Evolutionary conservation across 2,329 filamentous ascomycete genomes (phyloP).

Genomic region (Zasmidium citrigriseum): DNA sequence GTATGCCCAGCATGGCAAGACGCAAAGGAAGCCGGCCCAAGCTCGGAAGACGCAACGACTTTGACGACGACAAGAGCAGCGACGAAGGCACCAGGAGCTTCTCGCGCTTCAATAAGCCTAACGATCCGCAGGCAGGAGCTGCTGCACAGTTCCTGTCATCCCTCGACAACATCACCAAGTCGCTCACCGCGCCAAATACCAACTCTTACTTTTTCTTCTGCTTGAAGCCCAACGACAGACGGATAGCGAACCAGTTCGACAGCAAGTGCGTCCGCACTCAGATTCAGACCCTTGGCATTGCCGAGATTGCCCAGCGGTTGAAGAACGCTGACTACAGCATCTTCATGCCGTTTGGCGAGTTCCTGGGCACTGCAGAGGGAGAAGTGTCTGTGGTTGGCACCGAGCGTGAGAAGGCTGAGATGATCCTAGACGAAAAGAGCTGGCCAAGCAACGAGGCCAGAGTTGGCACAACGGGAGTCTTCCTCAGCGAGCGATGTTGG

Average conservation of each 20-base stretch:
- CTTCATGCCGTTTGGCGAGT: slow-evolving; percentile 94
- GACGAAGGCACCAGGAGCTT: slow-evolving; percentile 37
- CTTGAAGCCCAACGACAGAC: slow-evolving; percentile 92
- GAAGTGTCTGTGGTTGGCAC: slow-evolving; percentile 87
- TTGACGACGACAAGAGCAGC: slow-evolving; percentile 48
- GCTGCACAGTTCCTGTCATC: slow-evolving; percentile 89
- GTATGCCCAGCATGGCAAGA: slow-evolving; percentile 89
- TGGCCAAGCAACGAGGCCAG: slow-evolving; percentile 92
- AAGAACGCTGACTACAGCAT: slow-evolving; percentile 93
- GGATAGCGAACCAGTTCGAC: slow-evolving; percentile 98
- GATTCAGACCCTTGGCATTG: slow-evolving; percentile 92
- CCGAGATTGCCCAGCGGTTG: slow-evolving; percentile 91
- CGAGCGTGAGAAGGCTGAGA: slow-evolving; percentile 87
- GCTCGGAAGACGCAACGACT: slow-evolving; percentile 43
- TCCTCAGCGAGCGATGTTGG: slow-evolving; percentile 95
- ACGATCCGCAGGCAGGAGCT: slow-evolving; percentile 72
- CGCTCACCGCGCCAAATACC: slow-evolving; percentile 75
- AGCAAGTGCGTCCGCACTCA: slow-evolving; percentile 97
- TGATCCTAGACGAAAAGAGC: slow-evolving; percentile 85
- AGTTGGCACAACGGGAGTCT: slow-evolving; percentile 88
- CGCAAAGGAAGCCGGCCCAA: slow-evolving; percentile 64
- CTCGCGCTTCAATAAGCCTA: slow-evolving; percentile 41
- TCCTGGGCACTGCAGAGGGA: slow-evolving; percentile 81
- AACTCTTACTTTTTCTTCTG: slow-evolving; percentile 98
- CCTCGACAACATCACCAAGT: slow-evolving; percentile 87